Evolutionary conservation across 345 rosid genomes (phyloP), one percentile per base, ranked within the genome.

Genomic region (Physaria fendleri): DNA sequence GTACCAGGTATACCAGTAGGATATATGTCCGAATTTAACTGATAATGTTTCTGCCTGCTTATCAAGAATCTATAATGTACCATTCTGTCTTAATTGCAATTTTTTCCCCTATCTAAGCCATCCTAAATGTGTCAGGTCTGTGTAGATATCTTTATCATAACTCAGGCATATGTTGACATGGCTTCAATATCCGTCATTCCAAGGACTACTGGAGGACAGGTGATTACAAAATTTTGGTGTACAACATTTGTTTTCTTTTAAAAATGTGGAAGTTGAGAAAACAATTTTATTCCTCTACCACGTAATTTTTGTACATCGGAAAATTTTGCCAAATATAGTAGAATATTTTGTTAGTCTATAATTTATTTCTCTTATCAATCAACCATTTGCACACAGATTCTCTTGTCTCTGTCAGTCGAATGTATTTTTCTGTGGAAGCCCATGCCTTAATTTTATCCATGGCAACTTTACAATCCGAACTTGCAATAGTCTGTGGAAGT

Each of bases 191-290:
- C 91, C 59, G 94, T 80, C 59, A 79, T 90, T 64, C 95, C 97
- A 12, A 83, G 70, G 74, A 87, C 85, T 29, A 85, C 95, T 39
- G 97, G 98, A 75, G 97, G 97, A 64, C 97, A 89, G 95, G 95
- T 93, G 73, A 14, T 60, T 30, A 33, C 56, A 22, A 43, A 34
- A 25, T 44, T 43, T 20, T 35, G 12, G 8, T 65, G 18, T n/a
- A n/a, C n/a, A n/a, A n/a, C 24, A 2, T 12, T 17, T n/a, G 4
- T 5, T 18, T 34, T 4, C 4, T 15, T 7, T 14, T n/a, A n/a
- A n/a, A n/a, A n/a, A n/a, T n/a, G n/a, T n/a, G n/a, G n/a, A n/a
- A n/a, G n/a, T n/a, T n/a, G n/a, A n/a, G n/a, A n/a, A n/a, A n/a
- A n/a, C n/a, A n/a, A n/a, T n/a, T n/a, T n/a, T n/a, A n/a, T n/a